phyloP scores from a whole-genome alignment of 2,329 filamentous ascomycete genomes.

The Cercospora canescens region DNA sequence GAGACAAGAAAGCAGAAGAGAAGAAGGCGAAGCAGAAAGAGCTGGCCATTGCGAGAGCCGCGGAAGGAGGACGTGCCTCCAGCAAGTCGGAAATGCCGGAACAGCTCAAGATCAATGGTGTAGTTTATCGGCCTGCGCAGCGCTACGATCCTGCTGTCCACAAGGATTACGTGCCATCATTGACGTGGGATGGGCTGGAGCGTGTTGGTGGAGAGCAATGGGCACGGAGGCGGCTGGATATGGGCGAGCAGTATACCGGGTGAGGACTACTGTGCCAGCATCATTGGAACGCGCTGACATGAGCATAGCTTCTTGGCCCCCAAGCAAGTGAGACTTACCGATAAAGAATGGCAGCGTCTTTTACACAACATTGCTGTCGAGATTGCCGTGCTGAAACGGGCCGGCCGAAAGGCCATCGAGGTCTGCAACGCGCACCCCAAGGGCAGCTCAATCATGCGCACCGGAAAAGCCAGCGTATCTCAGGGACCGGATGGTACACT shows the following conservation, averaged over 20 bases:
- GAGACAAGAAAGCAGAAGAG: slow-evolving; percentile 27
- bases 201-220: slow-evolving; percentile 54
- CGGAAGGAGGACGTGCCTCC: background rate
- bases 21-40: slow-evolving; percentile 16
- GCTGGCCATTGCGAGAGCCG: slow-evolving; percentile 4
- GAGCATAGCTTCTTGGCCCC: slow-evolving; percentile 40
- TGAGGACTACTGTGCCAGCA: slow-evolving; percentile 6
- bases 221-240: slow-evolving; percentile 37
- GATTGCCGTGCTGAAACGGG: slow-evolving; percentile 50
- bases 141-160: slow-evolving; percentile 25
- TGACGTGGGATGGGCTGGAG: slow-evolving; percentile 55
- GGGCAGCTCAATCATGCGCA: background rate
- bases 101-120: slow-evolving; percentile 10
- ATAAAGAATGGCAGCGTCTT: slow-evolving; percentile 40
- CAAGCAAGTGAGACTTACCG: slow-evolving; percentile 37
- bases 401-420: slow-evolving; percentile 38
- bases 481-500: background rate
- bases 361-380: slow-evolving; percentile 61
- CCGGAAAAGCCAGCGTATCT: slow-evolving; percentile 1
- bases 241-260: slow-evolving; percentile 40
- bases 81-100: background rate
- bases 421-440: slow-evolving; percentile 53
- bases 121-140: slow-evolving; percentile 28
- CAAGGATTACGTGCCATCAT: slow-evolving; percentile 47
- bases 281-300: slow-evolving; percentile 8